These are phyloP conservation scores for Rosa lucieae DNA, from an alignment of 306 rosid genomes.

Conservation along the genomic window DNA sequence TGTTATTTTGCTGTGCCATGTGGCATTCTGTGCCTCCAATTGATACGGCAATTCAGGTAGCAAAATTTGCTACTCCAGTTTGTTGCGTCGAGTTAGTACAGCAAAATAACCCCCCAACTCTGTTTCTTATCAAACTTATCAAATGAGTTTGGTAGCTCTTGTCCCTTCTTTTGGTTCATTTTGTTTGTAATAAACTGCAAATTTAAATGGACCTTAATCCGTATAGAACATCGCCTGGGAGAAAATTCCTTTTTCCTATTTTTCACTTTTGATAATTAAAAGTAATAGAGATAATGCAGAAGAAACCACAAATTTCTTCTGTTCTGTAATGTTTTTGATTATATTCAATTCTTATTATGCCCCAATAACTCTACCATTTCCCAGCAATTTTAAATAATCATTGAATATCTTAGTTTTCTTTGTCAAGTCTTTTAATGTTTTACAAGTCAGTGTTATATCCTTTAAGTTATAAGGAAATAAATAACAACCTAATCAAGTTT, in stretches of 20 bases:
- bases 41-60: conserved; percentile 5
- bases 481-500: not conserved
- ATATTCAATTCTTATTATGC: not conserved
- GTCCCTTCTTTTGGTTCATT: not conserved
- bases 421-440: not conserved
- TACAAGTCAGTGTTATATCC: not conserved
- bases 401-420: not conserved
- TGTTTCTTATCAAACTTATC: not conserved
- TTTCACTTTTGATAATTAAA: not conserved
- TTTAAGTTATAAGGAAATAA: not conserved
- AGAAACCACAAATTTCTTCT: not conserved
- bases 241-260: not conserved
- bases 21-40: not conserved
- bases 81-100: not conserved
- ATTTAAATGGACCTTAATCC: not conserved
- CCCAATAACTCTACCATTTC: not conserved
- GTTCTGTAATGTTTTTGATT: not conserved
- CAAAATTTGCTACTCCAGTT: conserved; percentile 10
- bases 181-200: not conserved
- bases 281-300: not conserved
- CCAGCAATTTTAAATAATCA: not conserved
- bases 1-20: conserved; percentile 1
- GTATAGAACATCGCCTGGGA: not conserved
- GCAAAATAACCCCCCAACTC: not conserved
- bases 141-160: not conserved